Evolutionary conservation across 768 basidiomycete genomes (phyloP), one percentile per base, ranked within the genome.

Genomic region (Royoungia palumana): DNA sequence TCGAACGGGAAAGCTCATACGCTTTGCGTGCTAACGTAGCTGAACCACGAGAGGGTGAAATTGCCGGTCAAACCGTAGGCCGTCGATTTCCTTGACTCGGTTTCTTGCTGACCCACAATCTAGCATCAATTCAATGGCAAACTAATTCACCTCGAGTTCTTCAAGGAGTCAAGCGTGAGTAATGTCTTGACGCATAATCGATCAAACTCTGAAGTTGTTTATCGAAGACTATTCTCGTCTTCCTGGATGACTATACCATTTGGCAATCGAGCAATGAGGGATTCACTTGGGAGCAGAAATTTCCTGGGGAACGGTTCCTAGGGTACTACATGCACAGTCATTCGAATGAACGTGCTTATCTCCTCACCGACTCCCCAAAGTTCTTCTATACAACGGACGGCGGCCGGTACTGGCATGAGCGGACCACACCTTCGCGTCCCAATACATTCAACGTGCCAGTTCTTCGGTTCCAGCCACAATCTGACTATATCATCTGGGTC

Each of bases 201-300:
- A 5, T 20, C 46, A 10, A 12, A 30, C 36, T 44, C 34, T 61
- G 36, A 54, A 22, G 10, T 21, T 27, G 30, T 34, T 6, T 34
- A 20, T 21, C 38, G 35, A 46, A 90, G 80, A 94, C 93, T 0
- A 79, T 98, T 47, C 79, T 99, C 27, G 82, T 90, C 35, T 85
- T 89, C 6, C 77, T 96, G 4, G 64, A 66, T 2, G 93, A 98
- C 60, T 68, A 81, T 52, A 76, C 80, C 0, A 75, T 98, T 46
- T 98, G 92, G 92, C 94, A 97, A 71, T 96, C 93, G 1, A 82
- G 81, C 59, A 97, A 94, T 63, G 94, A 99, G 68, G 96, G 95
- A 1, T 93, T 91, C 68, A 83, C 83, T 0, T 99, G 95, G 94
- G 75, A 76, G 36, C 83, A 82, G 50, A 75, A 85, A 13, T 70